A percentile compares a stretch with the other conserved stretches of the same genome.
These are phyloP conservation scores for Kazachstania taianensis DNA, from an alignment of 805 yeast genomes.

Conservation along the genomic window DNA sequence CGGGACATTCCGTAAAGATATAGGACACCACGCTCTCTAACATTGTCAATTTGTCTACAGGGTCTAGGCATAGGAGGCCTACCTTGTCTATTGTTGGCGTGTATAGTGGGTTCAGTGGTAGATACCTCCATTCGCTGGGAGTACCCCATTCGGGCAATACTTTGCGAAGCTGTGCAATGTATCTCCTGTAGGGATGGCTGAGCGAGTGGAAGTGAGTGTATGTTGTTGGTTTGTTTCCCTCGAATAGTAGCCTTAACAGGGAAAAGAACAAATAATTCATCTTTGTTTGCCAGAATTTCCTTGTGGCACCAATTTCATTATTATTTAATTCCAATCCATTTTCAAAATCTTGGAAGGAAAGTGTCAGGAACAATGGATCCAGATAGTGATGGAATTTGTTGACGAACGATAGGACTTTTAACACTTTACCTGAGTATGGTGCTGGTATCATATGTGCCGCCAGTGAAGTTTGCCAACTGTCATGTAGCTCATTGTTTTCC, in stretches of 20 bases:
- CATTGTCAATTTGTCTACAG: constrained; percentile 19
- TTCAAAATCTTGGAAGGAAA: constrained; percentile 27
- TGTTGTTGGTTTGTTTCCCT: constrained; percentile 6
- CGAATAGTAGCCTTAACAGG: constrained; percentile 18
- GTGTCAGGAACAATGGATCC: constrained; percentile 14
- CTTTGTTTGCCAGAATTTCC: constrained; percentile 18
- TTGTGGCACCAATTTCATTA: constrained; percentile 14
- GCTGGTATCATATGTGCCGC: constrained; percentile 10
- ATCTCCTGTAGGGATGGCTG: constrained; percentile 16
- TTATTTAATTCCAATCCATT: constrained; percentile 20
- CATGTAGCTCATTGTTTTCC: no score
- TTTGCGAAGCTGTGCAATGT: constrained; percentile 16
- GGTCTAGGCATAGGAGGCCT: constrained; percentile 20
- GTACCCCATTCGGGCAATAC: constrained; percentile 22
- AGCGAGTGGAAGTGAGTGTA: constrained; percentile 12
- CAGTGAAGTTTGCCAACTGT: background rate
- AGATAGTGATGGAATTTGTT: constrained; percentile 21
- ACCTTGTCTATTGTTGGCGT: constrained; percentile 14
- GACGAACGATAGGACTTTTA: constrained; percentile 25
- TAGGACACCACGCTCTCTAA: constrained; percentile 19
- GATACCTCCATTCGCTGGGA: constrained; percentile 24
- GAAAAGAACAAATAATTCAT: constrained; percentile 22
- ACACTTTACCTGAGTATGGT: constrained; percentile 22
- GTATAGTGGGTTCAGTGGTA: constrained; percentile 20
- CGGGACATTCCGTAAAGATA: constrained; percentile 18